Conservation (phyloP, 768 basidiomycete species). For the Pisolithus albus region DNA sequence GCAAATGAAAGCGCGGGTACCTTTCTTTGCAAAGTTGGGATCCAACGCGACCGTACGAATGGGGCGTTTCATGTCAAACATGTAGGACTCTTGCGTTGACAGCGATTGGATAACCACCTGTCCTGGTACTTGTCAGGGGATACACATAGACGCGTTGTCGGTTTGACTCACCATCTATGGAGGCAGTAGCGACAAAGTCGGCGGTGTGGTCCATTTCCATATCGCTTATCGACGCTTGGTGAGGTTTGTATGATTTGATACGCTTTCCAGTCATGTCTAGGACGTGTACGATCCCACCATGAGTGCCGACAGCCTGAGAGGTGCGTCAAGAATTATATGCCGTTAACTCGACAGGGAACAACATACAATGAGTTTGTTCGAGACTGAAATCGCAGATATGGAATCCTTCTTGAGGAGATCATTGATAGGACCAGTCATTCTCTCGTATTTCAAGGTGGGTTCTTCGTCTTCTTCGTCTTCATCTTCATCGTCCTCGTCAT, state of each 20-base stretch:
- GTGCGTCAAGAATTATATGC: not conserved
- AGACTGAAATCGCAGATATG: constrained; percentile 74
- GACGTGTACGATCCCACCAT: constrained; percentile 87
- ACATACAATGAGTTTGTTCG: constrained; percentile 63
- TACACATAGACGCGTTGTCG: constrained; percentile 74
- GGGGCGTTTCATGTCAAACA: constrained; percentile 87
- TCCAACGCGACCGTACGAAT: constrained; percentile 87
- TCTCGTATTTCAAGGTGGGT: constrained; percentile 86
- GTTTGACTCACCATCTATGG: constrained; percentile 86
- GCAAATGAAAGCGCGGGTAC: constrained; percentile 75
- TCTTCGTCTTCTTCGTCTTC: constrained; percentile 83
- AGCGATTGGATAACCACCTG: constrained; percentile 86
- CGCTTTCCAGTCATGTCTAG: constrained; percentile 72
- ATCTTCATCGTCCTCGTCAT: constrained; percentile 39
- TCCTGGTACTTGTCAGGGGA: constrained; percentile 54
- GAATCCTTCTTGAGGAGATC: constrained; percentile 86
- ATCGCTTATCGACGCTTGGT: constrained; percentile 80
- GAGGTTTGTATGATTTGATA: constrained; percentile 86
- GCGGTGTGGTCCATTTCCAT: constrained; percentile 77
- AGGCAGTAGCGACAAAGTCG: constrained; percentile 88
- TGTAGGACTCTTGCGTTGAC: constrained; percentile 70
- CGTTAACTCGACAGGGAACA: not conserved
- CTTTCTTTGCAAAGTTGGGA: constrained; percentile 78
- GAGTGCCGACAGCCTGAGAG: constrained; percentile 81
- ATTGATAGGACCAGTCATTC: constrained; percentile 62